Evolutionary conservation across 495 filamentous ascomycete genomes (phyloP).

Genomic region (Trichoderma erinaceum): DNA sequence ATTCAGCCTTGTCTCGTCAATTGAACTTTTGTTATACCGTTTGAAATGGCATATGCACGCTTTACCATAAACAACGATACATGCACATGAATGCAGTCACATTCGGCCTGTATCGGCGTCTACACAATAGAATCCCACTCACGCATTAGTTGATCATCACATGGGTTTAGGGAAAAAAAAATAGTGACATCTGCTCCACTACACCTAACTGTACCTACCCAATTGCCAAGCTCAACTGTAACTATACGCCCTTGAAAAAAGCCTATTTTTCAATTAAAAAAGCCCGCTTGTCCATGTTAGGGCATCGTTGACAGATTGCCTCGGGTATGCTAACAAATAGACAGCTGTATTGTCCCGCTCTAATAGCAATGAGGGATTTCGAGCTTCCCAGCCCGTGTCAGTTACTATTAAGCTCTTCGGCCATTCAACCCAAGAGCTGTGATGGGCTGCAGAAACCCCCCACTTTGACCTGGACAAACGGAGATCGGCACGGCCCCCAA

Average conservation of each 20-base stretch:
- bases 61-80: too few relatives aligned
- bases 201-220: background rate
- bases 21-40: constrained; percentile 18
- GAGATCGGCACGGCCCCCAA: constrained; percentile 17
- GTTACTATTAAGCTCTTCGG: background rate
- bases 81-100: background rate
- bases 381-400: background rate
- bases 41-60: background rate
- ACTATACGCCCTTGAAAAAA: background rate
- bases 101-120: constrained; percentile 12
- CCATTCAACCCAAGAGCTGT: background rate
- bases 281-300: background rate
- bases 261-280: background rate
- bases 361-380: constrained; percentile 6
- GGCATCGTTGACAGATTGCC: background rate
- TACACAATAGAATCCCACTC: background rate
- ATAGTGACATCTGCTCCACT: background rate
- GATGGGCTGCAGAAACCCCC: background rate
- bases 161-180: background rate
- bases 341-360: background rate
- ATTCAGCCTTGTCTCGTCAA: too few relatives aligned
- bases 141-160: background rate
- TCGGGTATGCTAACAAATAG: background rate
- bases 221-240: background rate
- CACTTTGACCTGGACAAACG: background rate